Percentiles rank a stretch among this genome's conserved stretches.
phyloP scores from a whole-genome alignment of 1,284 basidiomycete species.

The Naganishia liquefaciens region DNA sequence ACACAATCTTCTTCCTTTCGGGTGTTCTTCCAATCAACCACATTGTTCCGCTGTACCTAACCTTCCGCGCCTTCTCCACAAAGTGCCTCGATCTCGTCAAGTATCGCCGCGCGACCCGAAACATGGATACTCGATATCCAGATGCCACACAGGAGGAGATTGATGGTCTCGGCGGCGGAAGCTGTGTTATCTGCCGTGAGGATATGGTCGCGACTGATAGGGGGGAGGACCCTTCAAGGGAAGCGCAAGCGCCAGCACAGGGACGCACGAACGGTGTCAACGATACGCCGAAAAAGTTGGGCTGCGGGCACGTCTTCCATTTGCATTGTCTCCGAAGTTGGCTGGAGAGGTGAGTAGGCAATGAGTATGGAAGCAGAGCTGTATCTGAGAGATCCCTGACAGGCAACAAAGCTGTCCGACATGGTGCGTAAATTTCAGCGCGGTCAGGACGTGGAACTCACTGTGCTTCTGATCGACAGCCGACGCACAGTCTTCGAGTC shows the following conservation, averaged over 20 bases:
- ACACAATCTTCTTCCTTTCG: slow-evolving; percentile 86
- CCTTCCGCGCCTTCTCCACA: slow-evolving; percentile 83
- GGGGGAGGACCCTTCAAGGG: slow-evolving; percentile 37
- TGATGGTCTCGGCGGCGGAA: slow-evolving; percentile 74
- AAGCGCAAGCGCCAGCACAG: slow-evolving; percentile 35
- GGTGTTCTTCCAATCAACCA: slow-evolving; percentile 91
- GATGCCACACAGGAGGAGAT: slow-evolving; percentile 88
- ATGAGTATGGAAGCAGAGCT: background rate
- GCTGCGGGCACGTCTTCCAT: slow-evolving; percentile 97
- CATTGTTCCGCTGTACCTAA: slow-evolving; percentile 93
- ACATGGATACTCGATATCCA: slow-evolving; percentile 96
- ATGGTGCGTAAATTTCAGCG: slow-evolving; percentile 65
- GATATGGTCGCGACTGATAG: slow-evolving; percentile 70
- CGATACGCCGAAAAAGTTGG: slow-evolving; percentile 91
- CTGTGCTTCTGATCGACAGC: slow-evolving; percentile 54
- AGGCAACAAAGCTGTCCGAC: slow-evolving; percentile 84
- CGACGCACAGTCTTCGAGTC: slow-evolving; percentile 62
- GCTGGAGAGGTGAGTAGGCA: slow-evolving; percentile 69
- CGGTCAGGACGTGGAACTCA: slow-evolving; percentile 32
- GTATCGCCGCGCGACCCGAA: slow-evolving; percentile 88
- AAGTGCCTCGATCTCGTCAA: slow-evolving; percentile 83
- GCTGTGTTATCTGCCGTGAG: slow-evolving; percentile 98
- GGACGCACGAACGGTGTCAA: slow-evolving; percentile 67
- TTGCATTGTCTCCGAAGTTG: slow-evolving; percentile 95
- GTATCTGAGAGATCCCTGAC: background rate